Evolutionary conservation across 2,329 filamentous ascomycete genomes (phyloP).

Genomic region (Periconia macrospinosa): DNA sequence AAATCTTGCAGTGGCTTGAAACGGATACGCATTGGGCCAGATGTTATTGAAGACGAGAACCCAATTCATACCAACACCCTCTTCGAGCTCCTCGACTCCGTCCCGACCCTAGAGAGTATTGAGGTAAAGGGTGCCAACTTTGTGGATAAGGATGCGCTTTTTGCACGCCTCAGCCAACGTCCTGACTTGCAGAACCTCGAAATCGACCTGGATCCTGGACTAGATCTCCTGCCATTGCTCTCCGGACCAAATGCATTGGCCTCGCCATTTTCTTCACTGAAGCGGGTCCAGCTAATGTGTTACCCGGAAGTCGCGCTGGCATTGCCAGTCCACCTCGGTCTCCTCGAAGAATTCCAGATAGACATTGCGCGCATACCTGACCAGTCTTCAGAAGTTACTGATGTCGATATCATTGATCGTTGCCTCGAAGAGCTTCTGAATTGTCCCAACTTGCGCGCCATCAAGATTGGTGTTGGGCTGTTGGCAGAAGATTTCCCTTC

Average conservation of each 20-base stretch:
- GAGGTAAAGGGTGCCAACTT: conserved; percentile 27
- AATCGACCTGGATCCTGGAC: conserved; percentile 34
- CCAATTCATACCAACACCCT: conserved; percentile 25
- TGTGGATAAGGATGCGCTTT: conserved; percentile 27
- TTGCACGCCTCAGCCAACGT: conserved; percentile 28
- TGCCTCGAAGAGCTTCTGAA: conserved; percentile 19
- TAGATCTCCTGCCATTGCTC: conserved; percentile 25
- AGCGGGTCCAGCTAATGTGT: conserved; percentile 29
- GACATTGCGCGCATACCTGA: conserved; percentile 31
- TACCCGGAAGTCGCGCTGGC: conserved; percentile 36
- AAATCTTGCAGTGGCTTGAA: conserved; percentile 22
- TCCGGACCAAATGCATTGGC: conserved; percentile 15
- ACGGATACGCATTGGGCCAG: conserved; percentile 29
- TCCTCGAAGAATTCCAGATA: conserved; percentile 29
- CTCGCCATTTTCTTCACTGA: conserved; percentile 24
- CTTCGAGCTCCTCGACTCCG: conserved; percentile 19
- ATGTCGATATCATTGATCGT: conserved; percentile 24
- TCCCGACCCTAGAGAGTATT: conserved; percentile 22
- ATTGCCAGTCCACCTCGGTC: conserved; percentile 23
- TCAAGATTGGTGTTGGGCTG: conserved; percentile 29
- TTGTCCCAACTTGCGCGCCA: conserved; percentile 20
- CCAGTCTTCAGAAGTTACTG: conserved; percentile 12
- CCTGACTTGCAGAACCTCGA: conserved; percentile 27
- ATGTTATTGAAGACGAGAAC: conserved; percentile 18
- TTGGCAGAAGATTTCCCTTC: conserved; percentile 31